A percentile compares a stretch with the other conserved stretches of the same genome.
phyloP scores from a whole-genome alignment of 148 eudicot genomes.

The Rhododendron ovatum region DNA sequence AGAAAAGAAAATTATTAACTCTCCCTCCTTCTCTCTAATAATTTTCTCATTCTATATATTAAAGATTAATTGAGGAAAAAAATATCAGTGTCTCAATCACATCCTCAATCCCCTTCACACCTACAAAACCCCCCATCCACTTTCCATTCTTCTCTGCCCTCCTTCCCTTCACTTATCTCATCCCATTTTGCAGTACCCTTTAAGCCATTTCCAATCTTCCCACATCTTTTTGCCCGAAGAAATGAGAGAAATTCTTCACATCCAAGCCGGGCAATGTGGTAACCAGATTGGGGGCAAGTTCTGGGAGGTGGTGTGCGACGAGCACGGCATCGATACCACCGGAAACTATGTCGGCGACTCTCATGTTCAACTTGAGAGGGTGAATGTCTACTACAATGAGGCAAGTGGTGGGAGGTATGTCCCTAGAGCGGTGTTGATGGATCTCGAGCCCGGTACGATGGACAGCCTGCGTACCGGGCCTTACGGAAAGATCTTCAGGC shows the following conservation, averaged over 20 bases:
- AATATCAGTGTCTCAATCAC: constrained; percentile 26
- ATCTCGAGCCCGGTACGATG: constrained; percentile 75
- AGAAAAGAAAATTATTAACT: constrained; percentile 10
- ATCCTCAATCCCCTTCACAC: not conserved
- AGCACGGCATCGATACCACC: constrained; percentile 54
- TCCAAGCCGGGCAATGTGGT: constrained; percentile 45
- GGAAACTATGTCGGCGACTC: constrained; percentile 38
- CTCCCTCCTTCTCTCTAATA: constrained; percentile 5
- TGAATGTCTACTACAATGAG: constrained; percentile 64
- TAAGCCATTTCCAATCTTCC: not conserved
- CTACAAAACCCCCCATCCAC: constrained; percentile 24
- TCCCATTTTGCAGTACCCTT: not conserved
- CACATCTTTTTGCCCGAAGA: not conserved
- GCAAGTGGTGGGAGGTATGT: constrained; percentile 56
- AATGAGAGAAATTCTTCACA: constrained; percentile 68
- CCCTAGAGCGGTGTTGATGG: constrained; percentile 61
- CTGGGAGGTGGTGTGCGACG: constrained; percentile 68
- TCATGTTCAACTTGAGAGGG: constrained; percentile 43
- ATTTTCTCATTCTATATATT: not conserved
- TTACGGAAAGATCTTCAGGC: constrained; percentile 57
- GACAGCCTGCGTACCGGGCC: constrained; percentile 55
- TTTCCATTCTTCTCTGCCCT: constrained; percentile 5
- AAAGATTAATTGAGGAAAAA: constrained; percentile 8
- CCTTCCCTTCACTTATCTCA: not conserved
- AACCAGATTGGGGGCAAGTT: constrained; percentile 66